Evolutionary conservation across 1,139 yeast genomes (phyloP).

Genomic region (Blastobotrys aristatus): DNA sequence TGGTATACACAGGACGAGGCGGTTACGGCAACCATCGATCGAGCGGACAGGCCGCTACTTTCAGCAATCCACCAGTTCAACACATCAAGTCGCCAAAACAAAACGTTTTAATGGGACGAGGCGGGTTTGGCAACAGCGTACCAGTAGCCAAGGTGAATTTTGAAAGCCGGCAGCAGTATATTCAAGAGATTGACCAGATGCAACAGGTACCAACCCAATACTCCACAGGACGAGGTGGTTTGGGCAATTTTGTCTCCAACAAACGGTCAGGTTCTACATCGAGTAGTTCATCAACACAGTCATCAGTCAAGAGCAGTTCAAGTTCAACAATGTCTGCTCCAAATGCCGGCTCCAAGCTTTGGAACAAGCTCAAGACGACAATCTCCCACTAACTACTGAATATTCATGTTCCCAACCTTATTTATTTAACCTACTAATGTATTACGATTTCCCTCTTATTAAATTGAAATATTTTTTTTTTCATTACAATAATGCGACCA

Average conservation of each 20-base stretch:
- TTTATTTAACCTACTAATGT: background rate
- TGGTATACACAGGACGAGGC: constrained; percentile 35
- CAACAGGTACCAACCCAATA: constrained; percentile 32
- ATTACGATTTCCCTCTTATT: background rate
- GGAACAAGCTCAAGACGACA: constrained; percentile 28
- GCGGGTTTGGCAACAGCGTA: constrained; percentile 37
- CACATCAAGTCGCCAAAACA: constrained; percentile 34
- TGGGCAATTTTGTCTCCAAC: constrained; percentile 31
- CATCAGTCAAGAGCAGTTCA: constrained; percentile 3
- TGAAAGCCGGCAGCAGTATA: constrained; percentile 33
- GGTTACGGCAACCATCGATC: constrained; percentile 32
- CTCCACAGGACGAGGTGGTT: constrained; percentile 38
- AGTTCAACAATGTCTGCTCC: constrained; percentile 1
- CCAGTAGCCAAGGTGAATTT: constrained; percentile 31
- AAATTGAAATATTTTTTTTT: too few relatives aligned
- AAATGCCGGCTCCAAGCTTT: constrained; percentile 16
- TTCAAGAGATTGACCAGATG: constrained; percentile 33
- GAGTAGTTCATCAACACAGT: background rate
- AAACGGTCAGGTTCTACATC: background rate
- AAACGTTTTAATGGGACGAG: constrained; percentile 36
- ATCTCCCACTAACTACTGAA: constrained; percentile 23
- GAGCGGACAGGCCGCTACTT: constrained; percentile 14
- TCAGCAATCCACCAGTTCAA: constrained; percentile 36
- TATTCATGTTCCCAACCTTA: too few relatives aligned
- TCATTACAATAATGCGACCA: too few relatives aligned